Conservation (phyloP, 768 basidiomycete genomes). For the Punctularia strigosozonata region DNA sequence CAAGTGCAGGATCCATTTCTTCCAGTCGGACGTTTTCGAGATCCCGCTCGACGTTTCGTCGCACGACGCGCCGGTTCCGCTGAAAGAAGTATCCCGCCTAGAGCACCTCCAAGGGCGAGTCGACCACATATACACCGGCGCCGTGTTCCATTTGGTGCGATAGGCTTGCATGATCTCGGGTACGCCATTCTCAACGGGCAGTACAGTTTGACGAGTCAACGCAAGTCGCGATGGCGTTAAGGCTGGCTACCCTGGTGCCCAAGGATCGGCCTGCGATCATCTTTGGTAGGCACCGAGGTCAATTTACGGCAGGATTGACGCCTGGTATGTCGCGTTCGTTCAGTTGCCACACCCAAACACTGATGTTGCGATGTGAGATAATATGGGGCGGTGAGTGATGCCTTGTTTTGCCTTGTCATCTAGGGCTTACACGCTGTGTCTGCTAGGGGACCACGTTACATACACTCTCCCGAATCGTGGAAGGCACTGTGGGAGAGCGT, state of each 20-base stretch:
- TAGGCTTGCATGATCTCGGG: too few relatives aligned
- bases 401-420: too few relatives aligned
- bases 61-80: background rate
- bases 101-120: slow-evolving; percentile 14
- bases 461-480: slow-evolving; percentile 20
- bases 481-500: slow-evolving; percentile 16
- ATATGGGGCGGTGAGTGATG: background rate
- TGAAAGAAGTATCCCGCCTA: slow-evolving; percentile 9
- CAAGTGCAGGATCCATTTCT: slow-evolving; percentile 16
- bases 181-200: too few relatives aligned
- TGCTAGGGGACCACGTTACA: slow-evolving; percentile 13
- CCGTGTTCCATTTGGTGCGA: slow-evolving; percentile 25
- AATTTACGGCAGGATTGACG: slow-evolving; percentile 13
- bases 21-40: slow-evolving; percentile 19
- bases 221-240: slow-evolving; percentile 19
- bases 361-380: slow-evolving; percentile 11
- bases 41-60: slow-evolving; percentile 4
- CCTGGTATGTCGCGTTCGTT: too few relatives aligned
- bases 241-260: slow-evolving; percentile 15
- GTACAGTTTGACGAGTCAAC: slow-evolving; percentile 20
- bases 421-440: too few relatives aligned
- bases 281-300: slow-evolving; percentile 21
- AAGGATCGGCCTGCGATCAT: slow-evolving; percentile 13
- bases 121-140: slow-evolving; percentile 19
- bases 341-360: too few relatives aligned